Evolutionary conservation across 2,329 filamentous ascomycete species (phyloP), one percentile per base, ranked within the genome.

Genomic region (Ilyonectria mors-panacis): DNA sequence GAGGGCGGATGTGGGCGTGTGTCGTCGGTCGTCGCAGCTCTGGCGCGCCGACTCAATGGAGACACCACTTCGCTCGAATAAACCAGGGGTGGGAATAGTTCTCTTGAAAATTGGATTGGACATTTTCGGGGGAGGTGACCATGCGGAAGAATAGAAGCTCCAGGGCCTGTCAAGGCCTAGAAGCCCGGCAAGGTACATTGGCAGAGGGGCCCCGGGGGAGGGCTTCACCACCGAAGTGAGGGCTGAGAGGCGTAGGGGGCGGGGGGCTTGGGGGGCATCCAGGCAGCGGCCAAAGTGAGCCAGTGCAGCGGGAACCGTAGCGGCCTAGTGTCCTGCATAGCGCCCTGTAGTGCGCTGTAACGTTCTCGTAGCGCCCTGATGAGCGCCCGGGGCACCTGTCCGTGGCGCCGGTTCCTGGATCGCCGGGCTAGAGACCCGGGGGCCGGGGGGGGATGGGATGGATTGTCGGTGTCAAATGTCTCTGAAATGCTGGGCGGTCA

Each of bases 141-240:
- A 58, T 62, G 67, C 68, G 70, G 70, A 71, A 73, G 23, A 73
- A 73, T 33, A 68, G 70, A 65, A 71, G 70, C 70, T 73, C 70
- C 70, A 68, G 66, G 15, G 58, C 61, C 67, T 45, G 15, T 51
- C 61, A 42, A 63, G 61, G 39, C 39, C 28, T 51, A 35, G 23
- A 28, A 8, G 12, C 23, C 19, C 21, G 23, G 47, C 12, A 28
- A 50, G 47, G 35, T 71, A 61, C 70, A 72, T 68, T 68, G 70
- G 67, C 65, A 58, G 67, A 65, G 56, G 61, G 68, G 70, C 48
- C 51, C 6, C 15, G 15, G 8, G 15, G 15, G n/a, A 17, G 37
- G 39, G 39, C n/a, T 13, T 42, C 39, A 42, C 15, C 37, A 33
- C 30, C 21, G 21, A 23, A 33, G 30, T 33, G 19, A 42, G 39